These are phyloP conservation scores for Voacanga thouarsii DNA, from an alignment of 257 asterid species.

Conservation along the genomic window DNA sequence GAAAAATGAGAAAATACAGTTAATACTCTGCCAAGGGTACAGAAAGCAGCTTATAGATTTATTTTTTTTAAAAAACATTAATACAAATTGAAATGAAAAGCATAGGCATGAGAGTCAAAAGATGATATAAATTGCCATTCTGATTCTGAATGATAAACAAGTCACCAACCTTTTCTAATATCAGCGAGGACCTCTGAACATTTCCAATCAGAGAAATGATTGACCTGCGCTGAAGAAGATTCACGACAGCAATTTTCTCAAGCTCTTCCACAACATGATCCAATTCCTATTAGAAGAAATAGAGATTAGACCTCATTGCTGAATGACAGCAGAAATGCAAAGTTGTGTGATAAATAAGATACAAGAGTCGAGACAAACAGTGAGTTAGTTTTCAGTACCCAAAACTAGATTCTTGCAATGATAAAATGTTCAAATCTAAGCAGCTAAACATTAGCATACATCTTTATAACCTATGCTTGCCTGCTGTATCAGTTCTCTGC, in stretches of 20 bases:
- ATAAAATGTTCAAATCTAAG: conserved; percentile 4
- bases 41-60: not conserved
- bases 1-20: not conserved
- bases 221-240: conserved; percentile 63
- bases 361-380: not conserved
- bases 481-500: conserved; percentile 94
- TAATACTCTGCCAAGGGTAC: not conserved
- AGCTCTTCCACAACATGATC: conserved; percentile 70
- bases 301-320: not conserved
- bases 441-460: conserved; percentile 13
- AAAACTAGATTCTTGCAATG: conserved; percentile 6
- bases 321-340: not conserved
- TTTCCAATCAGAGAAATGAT: conserved; percentile 75
- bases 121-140: not conserved
- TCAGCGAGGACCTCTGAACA: conserved; percentile 66
- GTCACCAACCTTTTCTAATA: conserved; percentile 55
- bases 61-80: not conserved
- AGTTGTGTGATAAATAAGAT: not conserved
- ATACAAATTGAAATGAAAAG: not conserved
- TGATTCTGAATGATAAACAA: not conserved
- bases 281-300: conserved; percentile 47
- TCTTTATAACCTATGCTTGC: conserved; percentile 50
- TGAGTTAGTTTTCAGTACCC: not conserved
- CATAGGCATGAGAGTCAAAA: not conserved
- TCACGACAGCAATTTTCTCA: conserved; percentile 67